Conservation (phyloP, 2,329 filamentous ascomycete species). For the Endocalyx cinctus region DNA sequence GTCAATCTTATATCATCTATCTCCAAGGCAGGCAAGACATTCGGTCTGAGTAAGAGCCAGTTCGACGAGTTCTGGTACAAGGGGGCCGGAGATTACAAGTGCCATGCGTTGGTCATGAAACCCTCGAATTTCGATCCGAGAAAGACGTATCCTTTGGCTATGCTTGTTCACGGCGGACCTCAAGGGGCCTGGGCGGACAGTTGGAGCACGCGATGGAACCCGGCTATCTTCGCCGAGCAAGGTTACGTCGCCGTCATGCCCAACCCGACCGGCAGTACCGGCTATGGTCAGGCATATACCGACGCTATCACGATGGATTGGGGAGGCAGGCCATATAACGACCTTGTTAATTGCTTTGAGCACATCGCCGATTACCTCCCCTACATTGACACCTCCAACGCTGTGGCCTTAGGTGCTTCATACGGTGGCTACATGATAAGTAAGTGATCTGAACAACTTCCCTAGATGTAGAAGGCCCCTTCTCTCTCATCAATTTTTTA, state of each 20-base stretch:
- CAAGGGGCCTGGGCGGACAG: slow-evolving; percentile 71
- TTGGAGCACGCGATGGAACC: slow-evolving; percentile 76
- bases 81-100: slow-evolving; percentile 57
- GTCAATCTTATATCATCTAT: slow-evolving; percentile 54
- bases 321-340: slow-evolving; percentile 80
- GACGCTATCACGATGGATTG: slow-evolving; percentile 76
- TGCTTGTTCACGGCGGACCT: slow-evolving; percentile 79
- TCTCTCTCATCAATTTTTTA: no score
- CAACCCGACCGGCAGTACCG: slow-evolving; percentile 79
- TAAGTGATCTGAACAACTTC: no score
- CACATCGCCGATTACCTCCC: slow-evolving; percentile 61
- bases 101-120: slow-evolving; percentile 67
- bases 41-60: slow-evolving; percentile 61
- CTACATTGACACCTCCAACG: slow-evolving; percentile 64
- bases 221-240: slow-evolving; percentile 79
- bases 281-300: slow-evolving; percentile 73
- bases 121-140: slow-evolving; percentile 62
- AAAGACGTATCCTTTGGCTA: slow-evolving; percentile 74
- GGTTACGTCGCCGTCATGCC: slow-evolving; percentile 79
- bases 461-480: slow-evolving; percentile 9
- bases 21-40: slow-evolving; percentile 59
- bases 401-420: slow-evolving; percentile 70
- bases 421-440: slow-evolving; percentile 76
- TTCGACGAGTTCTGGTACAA: slow-evolving; percentile 65
- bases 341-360: slow-evolving; percentile 74